Evolutionary conservation across 192 early-diverging fungal genomes (phyloP), one percentile per base, ranked within the genome.

Genomic region (Podila horticola): DNA sequence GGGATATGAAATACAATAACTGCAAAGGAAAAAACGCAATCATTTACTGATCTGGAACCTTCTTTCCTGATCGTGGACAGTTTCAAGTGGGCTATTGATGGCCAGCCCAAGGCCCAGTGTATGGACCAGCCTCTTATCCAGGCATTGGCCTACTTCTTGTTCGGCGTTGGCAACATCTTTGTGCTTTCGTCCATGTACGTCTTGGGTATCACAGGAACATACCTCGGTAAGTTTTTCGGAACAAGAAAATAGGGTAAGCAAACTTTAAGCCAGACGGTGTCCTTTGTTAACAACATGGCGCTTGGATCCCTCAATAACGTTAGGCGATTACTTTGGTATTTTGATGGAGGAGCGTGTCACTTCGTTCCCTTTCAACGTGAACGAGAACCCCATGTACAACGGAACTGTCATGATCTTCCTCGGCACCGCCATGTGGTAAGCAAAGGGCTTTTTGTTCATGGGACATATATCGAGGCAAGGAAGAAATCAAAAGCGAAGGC

Each of bases 241-340:
- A 41, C n/a, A 20, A 19, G 31, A 68, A 58, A 15, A 0, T 12
- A 31, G 4, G 9, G 12, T 1, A 29, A 58, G 22, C n/a, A 6
- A 29, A 34, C 31, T 57, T 15, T 28, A 52, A 41, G 34, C 28
- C 12, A 34, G 55, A 28, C 31, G 11, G 17, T 64, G 15, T 5
- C 38, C 45, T 58, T 31, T 20, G 48, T 28, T 34, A 59, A 62
- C 34, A 11, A 49, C 13, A 22, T 26, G 10, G 7, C 24, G 9
- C 8, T 9, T 71, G 38, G 29, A 29, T 33, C 19, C 55, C 38
- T 48, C 57, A 62, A 68, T 55, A n/a, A 6, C 33, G n/a, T 41
- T 77, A 91, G 95, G 96, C 69, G 95, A 96, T 76, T 97, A 97
- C 81, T 97, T 96, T 89, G 96, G 96, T 58, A 97, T 97, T 61